Conservation (phyloP, 1,139 yeast genomes). For the Ashbya aceris region DNA sequence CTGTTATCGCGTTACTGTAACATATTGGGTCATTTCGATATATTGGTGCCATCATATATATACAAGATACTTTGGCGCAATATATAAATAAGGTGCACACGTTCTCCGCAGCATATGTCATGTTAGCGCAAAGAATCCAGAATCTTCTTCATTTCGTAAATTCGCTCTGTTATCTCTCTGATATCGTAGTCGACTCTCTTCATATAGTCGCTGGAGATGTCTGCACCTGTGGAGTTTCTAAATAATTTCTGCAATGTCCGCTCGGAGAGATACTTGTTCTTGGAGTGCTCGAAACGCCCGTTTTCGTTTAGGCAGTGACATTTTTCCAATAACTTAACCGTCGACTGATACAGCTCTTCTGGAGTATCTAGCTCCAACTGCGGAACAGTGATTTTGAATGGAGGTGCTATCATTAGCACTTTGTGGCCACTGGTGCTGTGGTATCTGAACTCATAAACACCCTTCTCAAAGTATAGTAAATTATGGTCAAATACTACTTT, state of each 20-base stretch:
- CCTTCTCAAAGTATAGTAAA: conserved; percentile 56
- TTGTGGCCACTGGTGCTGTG: conserved; percentile 65
- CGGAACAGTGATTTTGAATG: conserved; percentile 54
- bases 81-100: neutral
- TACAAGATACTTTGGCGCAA: neutral
- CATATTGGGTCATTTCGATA: too few species aligned
- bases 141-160: conserved; percentile 29
- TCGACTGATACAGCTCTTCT: conserved; percentile 13
- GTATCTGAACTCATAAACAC: conserved; percentile 68
- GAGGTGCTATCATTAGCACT: conserved; percentile 57
- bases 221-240: conserved; percentile 29
- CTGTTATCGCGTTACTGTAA: too few species aligned
- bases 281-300: conserved; percentile 13
- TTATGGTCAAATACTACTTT: conserved; percentile 42
- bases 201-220: conserved; percentile 30
- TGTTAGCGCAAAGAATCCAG: conserved; percentile 20
- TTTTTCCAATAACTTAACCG: conserved; percentile 20
- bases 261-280: conserved; percentile 20
- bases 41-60: neutral
- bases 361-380: conserved; percentile 33
- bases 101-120: neutral
- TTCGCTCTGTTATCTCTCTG: conserved; percentile 24
- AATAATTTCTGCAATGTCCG: conserved; percentile 20
- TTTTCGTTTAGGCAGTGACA: conserved; percentile 15
- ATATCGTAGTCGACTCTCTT: conserved; percentile 28